These are phyloP conservation scores for Senna siamea DNA, from an alignment of 306 rosid genomes.

Conservation along the genomic window DNA sequence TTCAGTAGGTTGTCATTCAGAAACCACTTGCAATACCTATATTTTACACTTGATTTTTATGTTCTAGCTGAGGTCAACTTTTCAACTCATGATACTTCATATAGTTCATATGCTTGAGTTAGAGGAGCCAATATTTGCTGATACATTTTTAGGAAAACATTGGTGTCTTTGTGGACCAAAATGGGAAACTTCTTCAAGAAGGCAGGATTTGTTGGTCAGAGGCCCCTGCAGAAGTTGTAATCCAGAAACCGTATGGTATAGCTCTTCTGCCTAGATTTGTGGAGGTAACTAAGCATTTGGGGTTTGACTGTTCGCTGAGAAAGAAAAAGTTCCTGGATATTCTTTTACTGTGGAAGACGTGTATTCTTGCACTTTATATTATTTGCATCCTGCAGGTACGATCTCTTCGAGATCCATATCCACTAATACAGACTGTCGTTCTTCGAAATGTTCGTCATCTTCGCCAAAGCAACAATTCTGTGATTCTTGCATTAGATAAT, in stretches of 20 bases:
- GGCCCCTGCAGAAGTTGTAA: slow-evolving; percentile 80
- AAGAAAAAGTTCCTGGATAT: neutral
- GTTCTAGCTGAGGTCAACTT: slow-evolving; percentile 1
- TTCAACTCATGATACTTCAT: slow-evolving; percentile 7
- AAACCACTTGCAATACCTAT: slow-evolving; percentile 7
- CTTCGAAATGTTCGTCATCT: slow-evolving; percentile 83
- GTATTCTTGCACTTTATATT: slow-evolving; percentile 28
- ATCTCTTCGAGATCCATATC: slow-evolving; percentile 83
- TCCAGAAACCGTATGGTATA: slow-evolving; percentile 88
- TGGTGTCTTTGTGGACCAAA: slow-evolving; percentile 97
- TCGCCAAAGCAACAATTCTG: slow-evolving; percentile 61
- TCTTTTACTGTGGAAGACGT: slow-evolving; percentile 28
- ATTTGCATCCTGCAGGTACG: slow-evolving; percentile 71
- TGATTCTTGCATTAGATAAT: slow-evolving; percentile 73
- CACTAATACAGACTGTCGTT: slow-evolving; percentile 90
- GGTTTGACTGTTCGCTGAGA: slow-evolving; percentile 1
- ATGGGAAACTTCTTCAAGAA: slow-evolving; percentile 89
- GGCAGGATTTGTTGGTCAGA: slow-evolving; percentile 99
- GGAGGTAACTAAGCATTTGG: slow-evolving; percentile 60
- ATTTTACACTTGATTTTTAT: slow-evolving; percentile 7
- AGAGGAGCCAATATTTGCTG: slow-evolving; percentile 30
- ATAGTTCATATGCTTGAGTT: slow-evolving; percentile 23
- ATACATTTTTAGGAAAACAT: slow-evolving; percentile 77
- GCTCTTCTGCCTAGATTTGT: slow-evolving; percentile 86
- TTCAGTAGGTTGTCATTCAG: slow-evolving; percentile 13